Evolutionary conservation across 495 filamentous ascomycete genomes (phyloP), one percentile per base, ranked within the genome.

Genomic region (Neurospora cerealis): DNA sequence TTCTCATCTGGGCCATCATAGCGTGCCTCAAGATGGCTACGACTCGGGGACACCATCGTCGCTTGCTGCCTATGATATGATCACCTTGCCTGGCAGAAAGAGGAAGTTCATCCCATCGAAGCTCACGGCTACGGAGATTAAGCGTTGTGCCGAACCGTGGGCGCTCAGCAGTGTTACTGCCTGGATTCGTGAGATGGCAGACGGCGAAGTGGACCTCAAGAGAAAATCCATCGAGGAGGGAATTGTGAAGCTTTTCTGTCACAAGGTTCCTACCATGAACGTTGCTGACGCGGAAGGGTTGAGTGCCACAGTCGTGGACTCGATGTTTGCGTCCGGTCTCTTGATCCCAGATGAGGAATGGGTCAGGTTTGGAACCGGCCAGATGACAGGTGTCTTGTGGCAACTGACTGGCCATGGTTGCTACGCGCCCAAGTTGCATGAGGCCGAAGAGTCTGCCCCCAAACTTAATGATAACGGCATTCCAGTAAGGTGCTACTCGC

Each of bases 221-320:
- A 88, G 92, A 78, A 90, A 92, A 72, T 89, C 91, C 6, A 88
- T 98, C 66, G 90, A 92, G 40, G 94, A 98, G 71, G 95, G 92
- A 3, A 88, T 98, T 54, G 91, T 97, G 32, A 93, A 90, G 10
- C 84, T 99, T 28, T 98, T 99, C 80, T 97, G 94, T 19, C 90
- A 94, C 83, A 97, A 97, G 81, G 94, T 99, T 3, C 94, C 96
- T 1, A 99, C 95, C 0, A 98, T 99, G 96, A 98, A 99, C 77
- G 94, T 94, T 66, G 94, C 96, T 3, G 96, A 98, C 86, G 96
- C 96, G 2, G 96, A 99, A 79, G 91, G 91, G 8, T 85, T 99
- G 28, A 92, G 92, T 69, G 87, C 90, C 62, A 89, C 88, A 70
- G 93, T 97, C 2, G 92, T 97, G 2, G 85, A 88, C 44, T 89